Evolutionary conservation across 805 yeast species (phyloP).

Genomic region (Hanseniaspora singularis): DNA sequence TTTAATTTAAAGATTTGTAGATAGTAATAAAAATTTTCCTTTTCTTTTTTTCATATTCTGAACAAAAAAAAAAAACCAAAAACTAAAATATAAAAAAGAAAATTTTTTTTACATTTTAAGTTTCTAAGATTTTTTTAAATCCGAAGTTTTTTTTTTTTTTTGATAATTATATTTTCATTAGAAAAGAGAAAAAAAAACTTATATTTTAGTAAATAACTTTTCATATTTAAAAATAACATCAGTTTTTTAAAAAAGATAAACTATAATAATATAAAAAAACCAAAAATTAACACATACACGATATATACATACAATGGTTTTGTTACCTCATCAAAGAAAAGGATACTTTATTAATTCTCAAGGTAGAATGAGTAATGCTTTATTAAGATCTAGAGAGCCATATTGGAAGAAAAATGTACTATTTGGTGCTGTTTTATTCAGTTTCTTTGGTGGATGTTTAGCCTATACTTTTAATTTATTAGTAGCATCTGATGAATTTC

Average conservation of each 20-base stretch:
- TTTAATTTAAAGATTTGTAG: background rate
- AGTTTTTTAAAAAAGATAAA: background rate
- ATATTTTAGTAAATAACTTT: background rate
- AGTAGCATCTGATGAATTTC: conserved; percentile 63
- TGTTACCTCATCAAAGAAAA: conserved; percentile 15
- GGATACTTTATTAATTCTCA: conserved; percentile 9
- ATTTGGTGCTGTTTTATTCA: conserved; percentile 44
- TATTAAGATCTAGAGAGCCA: conserved; percentile 80
- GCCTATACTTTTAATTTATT: conserved; percentile 51
- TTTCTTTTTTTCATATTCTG: background rate
- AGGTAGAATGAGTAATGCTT: conserved; percentile 77
- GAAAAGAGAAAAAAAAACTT: background rate
- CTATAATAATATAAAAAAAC: background rate
- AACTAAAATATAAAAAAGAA: too few relatives aligned
- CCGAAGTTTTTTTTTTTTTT: too few relatives aligned
- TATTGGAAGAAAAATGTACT: conserved; percentile 67
- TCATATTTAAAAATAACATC: too few relatives aligned
- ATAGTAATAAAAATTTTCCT: background rate
- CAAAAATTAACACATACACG: background rate
- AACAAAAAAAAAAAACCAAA: too few relatives aligned
- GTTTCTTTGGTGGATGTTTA: conserved; percentile 60
- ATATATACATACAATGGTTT: too few relatives aligned
- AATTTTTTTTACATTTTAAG: too few relatives aligned
- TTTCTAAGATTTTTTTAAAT: too few relatives aligned
- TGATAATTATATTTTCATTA: too few relatives aligned